These are phyloP conservation scores for Coemansia guatemalensis DNA, from an alignment of 192 early-diverging fungal genomes.

Conservation along the genomic window DNA sequence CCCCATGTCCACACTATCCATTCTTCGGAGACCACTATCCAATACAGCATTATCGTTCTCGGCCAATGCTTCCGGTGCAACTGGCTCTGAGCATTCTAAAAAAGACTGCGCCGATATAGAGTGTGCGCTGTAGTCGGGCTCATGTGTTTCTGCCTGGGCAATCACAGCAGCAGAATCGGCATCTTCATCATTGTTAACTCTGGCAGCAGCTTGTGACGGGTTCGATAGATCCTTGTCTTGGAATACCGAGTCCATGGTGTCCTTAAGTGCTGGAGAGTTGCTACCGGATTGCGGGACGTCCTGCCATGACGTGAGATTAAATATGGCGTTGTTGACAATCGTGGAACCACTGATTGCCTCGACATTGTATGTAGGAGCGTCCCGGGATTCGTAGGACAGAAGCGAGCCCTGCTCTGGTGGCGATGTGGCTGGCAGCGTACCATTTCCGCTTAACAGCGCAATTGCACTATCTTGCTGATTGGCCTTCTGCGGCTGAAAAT, in stretches of 20 bases:
- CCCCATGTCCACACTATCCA: no score
- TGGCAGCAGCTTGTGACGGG: background rate
- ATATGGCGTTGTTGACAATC: slow-evolving; percentile 38
- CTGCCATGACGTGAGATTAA: slow-evolving; percentile 41
- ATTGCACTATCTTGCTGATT: no score
- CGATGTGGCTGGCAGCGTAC: no score
- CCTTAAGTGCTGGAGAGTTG: background rate
- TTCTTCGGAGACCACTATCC: no score
- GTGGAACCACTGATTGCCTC: slow-evolving; percentile 26
- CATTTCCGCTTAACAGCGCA: no score
- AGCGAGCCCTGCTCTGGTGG: no score
- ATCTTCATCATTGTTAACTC: background rate
- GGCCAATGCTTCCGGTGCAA: slow-evolving; percentile 15
- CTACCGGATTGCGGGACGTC: slow-evolving; percentile 1
- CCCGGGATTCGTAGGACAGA: no score
- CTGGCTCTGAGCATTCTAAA: slow-evolving; percentile 37
- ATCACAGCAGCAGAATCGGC: background rate
- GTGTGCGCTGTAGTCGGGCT: background rate
- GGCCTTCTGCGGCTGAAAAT: no score
- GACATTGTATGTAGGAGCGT: background rate
- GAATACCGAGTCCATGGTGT: slow-evolving; percentile 11
- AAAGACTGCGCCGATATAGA: slow-evolving; percentile 13
- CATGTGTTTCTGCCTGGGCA: background rate
- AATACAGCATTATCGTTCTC: background rate
- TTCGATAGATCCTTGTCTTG: slow-evolving; percentile 3